Conservation (phyloP, 176 grass and related monocot genomes). For the Avena sativa region DNA sequence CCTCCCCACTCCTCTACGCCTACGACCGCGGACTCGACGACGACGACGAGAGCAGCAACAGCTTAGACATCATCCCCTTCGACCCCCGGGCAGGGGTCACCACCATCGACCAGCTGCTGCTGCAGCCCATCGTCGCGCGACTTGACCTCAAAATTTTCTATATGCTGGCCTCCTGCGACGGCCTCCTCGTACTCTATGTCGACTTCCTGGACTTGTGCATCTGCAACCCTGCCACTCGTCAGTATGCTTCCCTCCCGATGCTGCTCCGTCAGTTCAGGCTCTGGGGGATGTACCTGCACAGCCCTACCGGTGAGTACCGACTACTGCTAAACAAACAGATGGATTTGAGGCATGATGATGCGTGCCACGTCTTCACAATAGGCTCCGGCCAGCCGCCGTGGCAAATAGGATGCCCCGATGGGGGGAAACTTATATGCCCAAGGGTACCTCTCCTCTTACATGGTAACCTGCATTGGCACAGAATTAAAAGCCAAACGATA, state of each 20-base stretch:
- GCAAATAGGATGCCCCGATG: no score
- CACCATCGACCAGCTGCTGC: background rate
- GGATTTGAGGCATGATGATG: background rate
- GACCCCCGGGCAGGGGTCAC: background rate
- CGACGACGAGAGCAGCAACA: background rate
- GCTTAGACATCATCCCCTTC: background rate
- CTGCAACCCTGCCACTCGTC: background rate
- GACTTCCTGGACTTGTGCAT: background rate
- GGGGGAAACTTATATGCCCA: no score
- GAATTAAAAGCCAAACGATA: background rate
- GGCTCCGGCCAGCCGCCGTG: no score
- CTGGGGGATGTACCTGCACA: background rate
- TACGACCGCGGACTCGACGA: no score
- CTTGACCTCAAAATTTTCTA: background rate
- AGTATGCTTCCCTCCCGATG: background rate
- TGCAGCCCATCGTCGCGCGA: background rate
- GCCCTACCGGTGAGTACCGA: background rate
- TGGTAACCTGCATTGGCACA: background rate
- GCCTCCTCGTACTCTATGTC: background rate
- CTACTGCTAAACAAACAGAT: no score
- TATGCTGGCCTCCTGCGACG: background rate
- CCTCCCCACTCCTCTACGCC: background rate
- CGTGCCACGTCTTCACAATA: no score
- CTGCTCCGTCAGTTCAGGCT: background rate
- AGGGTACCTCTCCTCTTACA: no score